phyloP scores from a whole-genome alignment of 805 yeast species.

The Candida ovalis region DNA sequence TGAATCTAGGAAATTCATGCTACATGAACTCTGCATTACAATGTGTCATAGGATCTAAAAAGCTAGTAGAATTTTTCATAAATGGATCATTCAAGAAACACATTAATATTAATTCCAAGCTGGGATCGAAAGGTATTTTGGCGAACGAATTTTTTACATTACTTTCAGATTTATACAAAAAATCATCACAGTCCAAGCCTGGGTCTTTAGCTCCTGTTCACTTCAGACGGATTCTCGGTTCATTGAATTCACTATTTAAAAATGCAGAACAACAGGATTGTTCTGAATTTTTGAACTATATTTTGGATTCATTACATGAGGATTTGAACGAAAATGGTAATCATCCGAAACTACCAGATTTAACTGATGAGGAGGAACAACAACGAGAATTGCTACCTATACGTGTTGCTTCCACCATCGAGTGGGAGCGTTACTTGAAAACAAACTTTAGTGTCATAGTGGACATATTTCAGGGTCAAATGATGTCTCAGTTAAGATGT shows the following conservation, averaged over 20 bases:
- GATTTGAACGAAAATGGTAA: slow-evolving; percentile 70
- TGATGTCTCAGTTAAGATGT: slow-evolving; percentile 74
- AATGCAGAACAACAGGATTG: slow-evolving; percentile 81
- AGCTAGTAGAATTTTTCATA: slow-evolving; percentile 59
- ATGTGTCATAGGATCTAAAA: slow-evolving; percentile 72
- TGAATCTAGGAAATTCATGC: slow-evolving; percentile 86
- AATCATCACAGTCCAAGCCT: slow-evolving; percentile 23
- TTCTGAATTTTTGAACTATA: slow-evolving; percentile 71
- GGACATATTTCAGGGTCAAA: slow-evolving; percentile 86
- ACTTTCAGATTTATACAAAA: slow-evolving; percentile 48
- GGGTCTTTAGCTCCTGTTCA: slow-evolving; percentile 52
- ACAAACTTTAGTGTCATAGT: slow-evolving; percentile 77
- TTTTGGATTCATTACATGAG: slow-evolving; percentile 77
- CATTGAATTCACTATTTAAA: slow-evolving; percentile 59
- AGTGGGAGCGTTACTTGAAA: slow-evolving; percentile 85
- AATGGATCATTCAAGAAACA: slow-evolving; percentile 57
- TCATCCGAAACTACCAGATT: slow-evolving; percentile 50
- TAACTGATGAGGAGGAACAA: slow-evolving; percentile 68
- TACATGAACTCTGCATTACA: slow-evolving; percentile 91
- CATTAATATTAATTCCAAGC: slow-evolving; percentile 65
- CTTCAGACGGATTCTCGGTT: slow-evolving; percentile 66
- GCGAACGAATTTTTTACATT: slow-evolving; percentile 66
- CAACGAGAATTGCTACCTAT: slow-evolving; percentile 69
- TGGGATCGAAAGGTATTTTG: slow-evolving; percentile 79
- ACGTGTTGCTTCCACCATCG: slow-evolving; percentile 78